These are phyloP conservation scores for Coprinopsis sp. DNA, from an alignment of 768 basidiomycete species.

Conservation along the genomic window DNA sequence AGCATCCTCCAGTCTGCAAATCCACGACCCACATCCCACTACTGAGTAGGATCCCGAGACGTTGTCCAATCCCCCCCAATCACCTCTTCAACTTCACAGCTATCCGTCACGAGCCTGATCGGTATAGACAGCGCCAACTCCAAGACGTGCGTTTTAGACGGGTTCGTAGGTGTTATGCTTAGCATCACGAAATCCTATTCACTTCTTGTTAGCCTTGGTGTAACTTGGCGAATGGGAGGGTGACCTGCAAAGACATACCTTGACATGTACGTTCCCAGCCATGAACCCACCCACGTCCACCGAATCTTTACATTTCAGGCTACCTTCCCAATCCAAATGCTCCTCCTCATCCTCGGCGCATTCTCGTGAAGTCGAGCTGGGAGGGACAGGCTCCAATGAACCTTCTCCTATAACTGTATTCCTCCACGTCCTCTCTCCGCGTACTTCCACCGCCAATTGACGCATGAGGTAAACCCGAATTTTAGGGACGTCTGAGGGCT, in stretches of 20 bases:
- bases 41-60: too few relatives aligned
- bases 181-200: constrained; percentile 56
- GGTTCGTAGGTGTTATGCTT: constrained; percentile 36
- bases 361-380: constrained; percentile 19
- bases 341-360: constrained; percentile 32
- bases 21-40: too few relatives aligned
- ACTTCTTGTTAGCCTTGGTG: constrained; percentile 1
- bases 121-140: constrained; percentile 42
- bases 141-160: constrained; percentile 31
- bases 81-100: too few relatives aligned
- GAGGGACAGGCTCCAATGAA: constrained; percentile 40
- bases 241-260: constrained; percentile 25
- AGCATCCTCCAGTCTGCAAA: too few relatives aligned
- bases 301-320: constrained; percentile 35
- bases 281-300: constrained; percentile 43
- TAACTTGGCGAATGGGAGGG: constrained; percentile 6
- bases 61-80: too few relatives aligned
- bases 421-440: constrained; percentile 32
- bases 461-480: constrained; percentile 52
- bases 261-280: constrained; percentile 37
- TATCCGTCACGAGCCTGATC: constrained; percentile 59
- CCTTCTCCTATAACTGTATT: constrained; percentile 46
- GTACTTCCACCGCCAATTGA: constrained; percentile 37
- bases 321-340: constrained; percentile 61
- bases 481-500: too few relatives aligned